Evolutionary conservation across 805 yeast genomes (phyloP).

Genomic region (Dipodascopsis uninucleata): DNA sequence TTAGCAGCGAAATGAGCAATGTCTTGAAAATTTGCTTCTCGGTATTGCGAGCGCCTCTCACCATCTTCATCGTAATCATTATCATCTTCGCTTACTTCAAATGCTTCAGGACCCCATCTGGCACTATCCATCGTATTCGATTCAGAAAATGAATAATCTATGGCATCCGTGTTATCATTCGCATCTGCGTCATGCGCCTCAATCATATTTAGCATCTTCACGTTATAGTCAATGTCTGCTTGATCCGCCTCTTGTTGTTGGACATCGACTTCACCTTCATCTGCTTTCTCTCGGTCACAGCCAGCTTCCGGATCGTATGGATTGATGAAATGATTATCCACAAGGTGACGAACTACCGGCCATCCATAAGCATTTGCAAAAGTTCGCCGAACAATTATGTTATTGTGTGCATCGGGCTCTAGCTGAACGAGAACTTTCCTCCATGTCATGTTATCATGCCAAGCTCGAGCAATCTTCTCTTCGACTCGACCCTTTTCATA

Average conservation of each 20-base stretch:
- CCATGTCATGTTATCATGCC: slow-evolving; percentile 86
- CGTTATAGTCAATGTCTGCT: neutral
- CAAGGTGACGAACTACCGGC: slow-evolving; percentile 84
- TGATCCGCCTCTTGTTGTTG: neutral
- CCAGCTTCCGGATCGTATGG: slow-evolving; percentile 24
- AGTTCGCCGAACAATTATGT: slow-evolving; percentile 79
- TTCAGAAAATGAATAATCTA: neutral
- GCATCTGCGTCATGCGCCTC: no score
- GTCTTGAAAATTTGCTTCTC: neutral
- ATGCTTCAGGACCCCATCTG: slow-evolving; percentile 18
- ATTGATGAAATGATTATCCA: slow-evolving; percentile 55
- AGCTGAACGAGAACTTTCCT: slow-evolving; percentile 82
- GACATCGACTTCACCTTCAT: neutral
- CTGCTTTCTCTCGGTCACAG: neutral
- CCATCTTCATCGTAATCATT: slow-evolving; percentile 8
- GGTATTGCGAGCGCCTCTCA: neutral
- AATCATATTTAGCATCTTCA: neutral
- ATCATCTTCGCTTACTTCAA: slow-evolving; percentile 17
- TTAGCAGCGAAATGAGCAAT: neutral
- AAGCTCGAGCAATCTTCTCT: slow-evolving; percentile 81
- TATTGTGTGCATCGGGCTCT: slow-evolving; percentile 93
- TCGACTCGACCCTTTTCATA: slow-evolving; percentile 46
- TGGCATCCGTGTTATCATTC: slow-evolving; percentile 1
- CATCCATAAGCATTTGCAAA: slow-evolving; percentile 94
- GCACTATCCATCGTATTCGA: slow-evolving; percentile 7